Base-by-base conservation (phyloP, 2,329 filamentous ascomycete genomes). In the Colletotrichum cereale region DNA sequence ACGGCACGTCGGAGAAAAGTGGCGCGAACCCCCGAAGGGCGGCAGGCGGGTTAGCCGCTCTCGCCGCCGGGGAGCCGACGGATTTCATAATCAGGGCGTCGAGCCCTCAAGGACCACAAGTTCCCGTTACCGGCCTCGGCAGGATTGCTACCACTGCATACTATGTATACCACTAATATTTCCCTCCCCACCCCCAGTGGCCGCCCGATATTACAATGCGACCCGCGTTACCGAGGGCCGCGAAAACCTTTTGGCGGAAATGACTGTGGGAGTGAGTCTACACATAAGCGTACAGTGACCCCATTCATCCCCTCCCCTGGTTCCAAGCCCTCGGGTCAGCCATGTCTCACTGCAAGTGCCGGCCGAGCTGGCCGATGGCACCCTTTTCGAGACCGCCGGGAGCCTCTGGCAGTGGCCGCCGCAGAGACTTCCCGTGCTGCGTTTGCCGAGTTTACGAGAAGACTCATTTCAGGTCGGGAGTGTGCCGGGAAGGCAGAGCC, bases 1-100 rank as follows among this genome's bases (percentile, higher is more conserved):
- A 68, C 65, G 65, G 68, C 65, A 68, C 50, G 38, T 68, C 65
- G 65, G 65, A 44, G 65, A 38, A 52, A 69, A 69, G 62, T 69
- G 44, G 53, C 66, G 65, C 53, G 65, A 72, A 16, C 60, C 44
- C 65, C 50, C 7, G 58, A 65, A 8, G 42, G 4, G 42, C 8
- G 21, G 5, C 14, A 11, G 42, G 21, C 42, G 21, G 47, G 53
- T 38, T 64, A 55, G 52, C 53, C 58, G 65, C 52, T 38, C 14
- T 36, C 34, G 62, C 67, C 42, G 62, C 62, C 38, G 44, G 38
- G 26, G n/a, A 47, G 5, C 42, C 55, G 61, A 57, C n/a, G 63
- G 63, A 57, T 71, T 67, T 67, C 56, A 62, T 62, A 62, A 67
- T 71, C 57, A 34, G 53, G n/a, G n/a, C n/a, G n/a, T n/a, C n/a